A percentile compares a stretch with the other conserved stretches of the same genome.
Conservation (phyloP, 2,329 filamentous ascomycete genomes). For the Penicillium sp. region DNA sequence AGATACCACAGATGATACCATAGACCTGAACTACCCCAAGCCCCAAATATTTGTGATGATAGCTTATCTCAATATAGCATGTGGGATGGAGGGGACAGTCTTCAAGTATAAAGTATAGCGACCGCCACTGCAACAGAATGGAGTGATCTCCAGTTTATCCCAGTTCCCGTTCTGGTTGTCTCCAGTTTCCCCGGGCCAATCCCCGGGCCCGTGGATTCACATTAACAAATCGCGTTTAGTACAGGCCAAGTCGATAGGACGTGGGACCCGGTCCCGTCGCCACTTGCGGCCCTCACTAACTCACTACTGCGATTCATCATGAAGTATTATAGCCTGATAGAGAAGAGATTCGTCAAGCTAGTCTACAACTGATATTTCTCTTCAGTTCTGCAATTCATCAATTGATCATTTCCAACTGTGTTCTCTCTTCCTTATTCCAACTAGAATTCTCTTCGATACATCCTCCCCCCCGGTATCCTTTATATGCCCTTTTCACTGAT, state of each 20-base stretch:
- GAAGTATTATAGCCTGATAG: neutral
- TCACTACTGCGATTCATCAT: neutral
- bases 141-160: neutral
- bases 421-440: neutral
- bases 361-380: no score
- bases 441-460: neutral
- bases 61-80: neutral
- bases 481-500: neutral
- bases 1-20: neutral
- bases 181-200: neutral
- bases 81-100: neutral
- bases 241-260: slow-evolving; percentile 5
- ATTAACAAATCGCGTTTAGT: slow-evolving; percentile 6
- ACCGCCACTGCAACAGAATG: neutral
- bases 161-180: neutral
- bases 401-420: neutral
- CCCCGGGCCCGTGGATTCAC: neutral
- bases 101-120: neutral
- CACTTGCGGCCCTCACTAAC: neutral
- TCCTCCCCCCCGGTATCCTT: neutral
- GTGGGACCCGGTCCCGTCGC: slow-evolving; percentile 1
- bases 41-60: neutral
- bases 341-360: neutral
- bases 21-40: neutral
- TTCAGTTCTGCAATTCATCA: neutral